Evolutionary conservation across 805 yeast genomes (phyloP), one percentile per base, ranked within the genome.

Genomic region (Sugiyamaella lignohabitans): DNA sequence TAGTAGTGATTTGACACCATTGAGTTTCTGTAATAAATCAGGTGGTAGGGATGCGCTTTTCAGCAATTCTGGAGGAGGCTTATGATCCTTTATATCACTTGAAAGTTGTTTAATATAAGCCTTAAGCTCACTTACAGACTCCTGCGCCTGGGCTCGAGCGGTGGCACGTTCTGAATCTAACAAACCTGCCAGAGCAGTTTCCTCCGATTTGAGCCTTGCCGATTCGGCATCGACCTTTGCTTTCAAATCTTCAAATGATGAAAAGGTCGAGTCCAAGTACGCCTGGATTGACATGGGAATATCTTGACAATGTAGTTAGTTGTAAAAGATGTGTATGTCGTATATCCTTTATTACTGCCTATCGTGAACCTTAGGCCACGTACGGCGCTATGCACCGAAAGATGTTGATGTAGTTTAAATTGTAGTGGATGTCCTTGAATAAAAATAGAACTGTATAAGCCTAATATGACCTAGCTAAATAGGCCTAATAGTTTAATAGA

Each of bases 231-330:
- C 59, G 4, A 56, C 37, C 14, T 45, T 42, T 5, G 40, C 41
- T 11, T 46, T 16, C 11, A 59, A 46, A 36, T 46, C 48, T 24
- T 50, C 59, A 42, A 53, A 43, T 14, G 51, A 53, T 34, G 59
- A 54, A 50, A 59, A 58, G 37, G 34, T 48, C 29, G 45, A 43
- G 51, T 59, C 62, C 46, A 59, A 45, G 35, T 49, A 54, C 6
- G 36, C 16, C 35, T 44, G 49, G 21, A 45, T 47, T 17, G 50
- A 20, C 51, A 44, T 40, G 19, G 32, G n/a, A 17, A 19, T 43
- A 14, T n/a, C 16, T 27, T 10, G 32, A 14, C 32, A 27, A 27
- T 10, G 10, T 27, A 27, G 14, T n/a, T n/a, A n/a, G n/a, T n/a
- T n/a, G n/a, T n/a, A n/a, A n/a, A n/a, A n/a, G n/a, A n/a, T n/a